Base-by-base conservation (phyloP, 2,329 filamentous ascomycete species). In the Meredithiella fracta region DNA sequence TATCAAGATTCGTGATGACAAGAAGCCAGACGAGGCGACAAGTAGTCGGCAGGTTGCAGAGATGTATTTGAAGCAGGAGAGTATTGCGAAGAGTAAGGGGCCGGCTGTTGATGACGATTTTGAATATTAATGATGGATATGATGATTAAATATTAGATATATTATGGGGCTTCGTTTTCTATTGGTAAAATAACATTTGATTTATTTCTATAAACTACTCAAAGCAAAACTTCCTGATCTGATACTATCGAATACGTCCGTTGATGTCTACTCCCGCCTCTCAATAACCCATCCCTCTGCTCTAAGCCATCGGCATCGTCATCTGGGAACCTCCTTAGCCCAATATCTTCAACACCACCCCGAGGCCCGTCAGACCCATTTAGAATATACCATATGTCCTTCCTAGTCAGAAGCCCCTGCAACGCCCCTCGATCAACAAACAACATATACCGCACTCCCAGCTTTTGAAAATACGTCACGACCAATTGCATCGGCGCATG, bases 11-110 rank as follows among this genome's bases (percentile, higher is more conserved):
- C 78, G 92, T 59, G 91, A 97, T 59, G 92, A 98, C 66, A 98
- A 98, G 77, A 96, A 94, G 71, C 81, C 88, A 0, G 90, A 95
- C 60, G 78, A 91, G 70, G 92, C 92, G 14, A 96, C 89, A 40
- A 84, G 77, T 34, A 87, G 82, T 60, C 75, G 82, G 53, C 86
- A 92, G 70, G 86, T 98, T 52, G 90, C 89, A 0, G 92, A 97
- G 68, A 95, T 98, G 91, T 98, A 97, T 71, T 77, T 83, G 62
- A 90, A 86, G 70, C 92, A 98, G 72, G 91, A 97, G 73, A 86
- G 84, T 62, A 87, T 95, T 53, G 72, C 79, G 11, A 94, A 92
- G 74, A 88, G 73, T 57, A 94, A 94, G 72, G 86, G 84, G 0
- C 86, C 87, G 3, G 76, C 83, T 51, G 90, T 90, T 56, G 92